Percentiles rank a stretch among this genome's conserved stretches.
phyloP scores from a whole-genome alignment of 306 rosid genomes.

The Cucurbita pepo region DNA sequence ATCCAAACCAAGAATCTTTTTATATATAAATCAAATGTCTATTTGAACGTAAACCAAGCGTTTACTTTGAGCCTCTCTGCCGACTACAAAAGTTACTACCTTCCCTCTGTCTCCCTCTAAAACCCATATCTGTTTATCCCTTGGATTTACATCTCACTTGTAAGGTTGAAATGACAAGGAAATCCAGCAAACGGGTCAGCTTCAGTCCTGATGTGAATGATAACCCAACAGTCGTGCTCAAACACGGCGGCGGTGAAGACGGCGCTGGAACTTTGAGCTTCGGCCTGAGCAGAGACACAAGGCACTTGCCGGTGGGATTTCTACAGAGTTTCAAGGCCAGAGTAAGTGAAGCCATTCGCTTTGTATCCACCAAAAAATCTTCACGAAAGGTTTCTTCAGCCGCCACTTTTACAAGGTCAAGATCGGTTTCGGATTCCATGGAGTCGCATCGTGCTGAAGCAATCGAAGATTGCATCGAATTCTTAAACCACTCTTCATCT shows the following conservation, averaged over 20 bases:
- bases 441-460: slow-evolving; percentile 14
- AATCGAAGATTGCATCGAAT: slow-evolving; percentile 10
- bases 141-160: neutral
- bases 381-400: slow-evolving; percentile 57
- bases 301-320: slow-evolving; percentile 35
- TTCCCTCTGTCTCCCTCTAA: neutral
- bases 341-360: slow-evolving; percentile 36
- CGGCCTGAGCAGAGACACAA: slow-evolving; percentile 26
- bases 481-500: slow-evolving; percentile 38
- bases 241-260: slow-evolving; percentile 4
- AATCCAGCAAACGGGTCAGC: slow-evolving; percentile 36
- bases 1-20: neutral
- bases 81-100: neutral
- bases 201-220: slow-evolving; percentile 68
- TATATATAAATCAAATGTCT: neutral
- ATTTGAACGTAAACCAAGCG: neutral
- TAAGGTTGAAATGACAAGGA: slow-evolving; percentile 37
- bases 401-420: slow-evolving; percentile 44
- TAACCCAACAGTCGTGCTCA: slow-evolving; percentile 27
- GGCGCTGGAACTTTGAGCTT: slow-evolving; percentile 31
- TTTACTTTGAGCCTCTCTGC: neutral
- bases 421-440: slow-evolving; percentile 22
- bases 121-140: neutral
- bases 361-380: slow-evolving; percentile 35
- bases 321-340: slow-evolving; percentile 47